phyloP scores from a whole-genome alignment of 345 rosid species.

The Euphorbia lathyris region DNA sequence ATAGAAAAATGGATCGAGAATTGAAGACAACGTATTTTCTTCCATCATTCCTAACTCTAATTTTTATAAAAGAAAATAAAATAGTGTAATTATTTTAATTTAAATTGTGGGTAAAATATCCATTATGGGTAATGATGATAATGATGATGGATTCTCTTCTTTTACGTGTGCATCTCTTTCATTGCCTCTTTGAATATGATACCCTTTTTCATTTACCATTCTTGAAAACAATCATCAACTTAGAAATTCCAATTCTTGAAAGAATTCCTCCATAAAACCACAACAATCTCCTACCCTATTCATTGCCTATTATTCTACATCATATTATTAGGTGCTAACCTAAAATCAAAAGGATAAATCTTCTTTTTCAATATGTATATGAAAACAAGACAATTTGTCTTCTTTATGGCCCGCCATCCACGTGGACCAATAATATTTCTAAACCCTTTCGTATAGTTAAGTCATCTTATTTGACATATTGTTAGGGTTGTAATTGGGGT shows the following conservation, averaged over 20 bases:
- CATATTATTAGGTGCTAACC: neutral
- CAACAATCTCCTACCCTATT: too few species aligned
- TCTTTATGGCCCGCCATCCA: too few species aligned
- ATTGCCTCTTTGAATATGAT: neutral
- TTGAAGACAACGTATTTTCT: too few species aligned
- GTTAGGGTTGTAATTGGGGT: too few species aligned
- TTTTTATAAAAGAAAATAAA: neutral
- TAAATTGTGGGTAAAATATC: slow-evolving; percentile 12
- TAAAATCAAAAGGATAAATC: too few species aligned
- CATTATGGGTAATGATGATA: slow-evolving; percentile 24
- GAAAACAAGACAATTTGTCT: too few species aligned
- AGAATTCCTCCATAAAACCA: neutral
- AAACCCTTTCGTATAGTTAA: too few species aligned
- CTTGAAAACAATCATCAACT: neutral
- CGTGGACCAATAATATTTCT: too few species aligned
- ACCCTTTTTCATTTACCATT: neutral
- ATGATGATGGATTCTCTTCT: slow-evolving; percentile 31
- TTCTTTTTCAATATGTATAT: neutral
- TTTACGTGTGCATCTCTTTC: slow-evolving; percentile 32
- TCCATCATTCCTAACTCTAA: too few species aligned
- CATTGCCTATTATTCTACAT: too few species aligned
- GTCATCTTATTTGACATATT: too few species aligned
- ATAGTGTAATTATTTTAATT: neutral
- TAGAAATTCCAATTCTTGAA: neutral
- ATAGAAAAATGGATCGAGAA: too few species aligned